Base-by-base conservation (phyloP, 2,329 filamentous ascomycete genomes). In the Stromatinia cepivora region DNA sequence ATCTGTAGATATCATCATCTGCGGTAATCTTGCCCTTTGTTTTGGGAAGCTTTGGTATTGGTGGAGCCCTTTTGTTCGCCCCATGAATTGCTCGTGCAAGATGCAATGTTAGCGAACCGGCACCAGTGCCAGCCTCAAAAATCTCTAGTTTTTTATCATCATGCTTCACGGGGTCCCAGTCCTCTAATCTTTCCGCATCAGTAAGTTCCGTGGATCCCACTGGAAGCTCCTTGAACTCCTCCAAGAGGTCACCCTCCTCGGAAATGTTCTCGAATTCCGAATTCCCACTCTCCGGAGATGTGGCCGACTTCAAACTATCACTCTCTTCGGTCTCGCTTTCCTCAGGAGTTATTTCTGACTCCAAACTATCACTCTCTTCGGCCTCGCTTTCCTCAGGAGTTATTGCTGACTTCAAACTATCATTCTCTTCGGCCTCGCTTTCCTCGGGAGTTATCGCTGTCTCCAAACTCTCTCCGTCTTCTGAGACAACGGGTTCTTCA, bases 61-160 rank as follows among this genome's bases (percentile, higher is more conserved):
- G 75, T 0, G 84, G 83, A 8, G 85, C 80, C 4, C 82, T 79
- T 2, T 86, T 81, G 75, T 94, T 94, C 25, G 88, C 90, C 57
- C 87, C 91, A 77, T 94, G 90, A 58, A 95, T 87, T 3, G 91
- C 91, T 66, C 91, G 86, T 42, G 91, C 88, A 31, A 95, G 83
- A 76, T 94, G 87, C 6, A 95, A 80, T 0, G 92, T 94, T 70
- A 95, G 80, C 46, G 90, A 89, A 70, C 92, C 92, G 82, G 94
- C 91, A n/a, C 92, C 92, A 4, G 92, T 95, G 22, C 92, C 92
- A 59, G 92, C 92, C 79, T 95, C 92, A 66, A 95, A 88, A 57
- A 95, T 91, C 77, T 94, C 90, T 17, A 94, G 79, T 0, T 84
- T 86, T 11, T 17, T 20, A 28, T 76, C 50, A 11, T 64, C 28